Evolutionary conservation across 129 eudicot genomes (phyloP).

Genomic region (Flaveria robusta): DNA sequence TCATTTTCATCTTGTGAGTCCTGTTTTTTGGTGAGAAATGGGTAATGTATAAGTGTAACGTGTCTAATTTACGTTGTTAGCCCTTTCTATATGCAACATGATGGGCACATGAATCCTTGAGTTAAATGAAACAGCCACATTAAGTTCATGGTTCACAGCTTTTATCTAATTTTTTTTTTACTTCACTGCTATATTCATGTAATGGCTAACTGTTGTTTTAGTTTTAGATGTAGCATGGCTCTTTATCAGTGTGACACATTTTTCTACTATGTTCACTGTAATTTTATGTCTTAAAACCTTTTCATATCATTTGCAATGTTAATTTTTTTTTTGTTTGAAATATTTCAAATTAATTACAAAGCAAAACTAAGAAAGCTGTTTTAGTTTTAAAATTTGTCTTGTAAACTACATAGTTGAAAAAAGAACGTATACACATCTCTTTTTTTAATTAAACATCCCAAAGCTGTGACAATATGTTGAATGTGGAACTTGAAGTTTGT

Average conservation of each 20-base stretch:
- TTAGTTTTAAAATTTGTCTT: not conserved
- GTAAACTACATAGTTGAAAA: not conserved
- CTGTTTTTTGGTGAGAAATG: not conserved
- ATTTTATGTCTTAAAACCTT: too few species aligned
- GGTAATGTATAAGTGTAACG: not conserved
- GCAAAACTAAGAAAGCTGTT: too few species aligned
- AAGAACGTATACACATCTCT: too few species aligned
- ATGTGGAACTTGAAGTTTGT: constrained; percentile 18
- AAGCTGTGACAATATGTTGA: too few species aligned
- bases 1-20: not conserved
- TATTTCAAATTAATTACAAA: not conserved
- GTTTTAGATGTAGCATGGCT: not conserved
- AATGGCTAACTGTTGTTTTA: not conserved
- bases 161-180: too few species aligned
- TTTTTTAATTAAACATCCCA: too few species aligned
- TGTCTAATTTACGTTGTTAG: not conserved
- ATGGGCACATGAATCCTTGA: too few species aligned
- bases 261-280: not conserved
- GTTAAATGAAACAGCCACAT: too few species aligned
- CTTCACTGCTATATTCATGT: not conserved
- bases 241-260: not conserved
- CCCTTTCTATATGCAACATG: too few species aligned
- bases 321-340: not conserved
- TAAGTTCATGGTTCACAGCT: too few species aligned
- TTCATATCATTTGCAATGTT: not conserved